Evolutionary conservation across 108 stramenopile species (phyloP).

Genomic region (Parietichytrium sp.): DNA sequence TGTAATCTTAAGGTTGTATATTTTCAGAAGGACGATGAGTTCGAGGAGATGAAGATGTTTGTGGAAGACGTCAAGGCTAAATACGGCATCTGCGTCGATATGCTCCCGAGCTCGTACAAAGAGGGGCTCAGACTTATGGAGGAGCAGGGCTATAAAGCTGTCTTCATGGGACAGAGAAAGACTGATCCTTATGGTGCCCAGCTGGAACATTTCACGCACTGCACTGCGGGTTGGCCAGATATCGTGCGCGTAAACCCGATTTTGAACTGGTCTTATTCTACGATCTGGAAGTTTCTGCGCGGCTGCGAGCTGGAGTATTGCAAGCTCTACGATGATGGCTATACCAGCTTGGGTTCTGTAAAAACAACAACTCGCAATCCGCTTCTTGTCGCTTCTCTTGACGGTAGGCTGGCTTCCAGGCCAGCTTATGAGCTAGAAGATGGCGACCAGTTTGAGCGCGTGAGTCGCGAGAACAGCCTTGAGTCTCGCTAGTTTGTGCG

Average conservation of each 20-base stretch:
- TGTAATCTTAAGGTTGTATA: conserved; percentile 49
- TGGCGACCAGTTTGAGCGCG: conserved; percentile 11
- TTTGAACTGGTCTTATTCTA: conserved; percentile 81
- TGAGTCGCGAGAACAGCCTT: too few species aligned
- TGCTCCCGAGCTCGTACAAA: conserved; percentile 44
- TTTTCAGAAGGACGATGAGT: conserved; percentile 52
- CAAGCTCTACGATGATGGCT: conserved; percentile 88
- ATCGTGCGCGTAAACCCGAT: conserved; percentile 96
- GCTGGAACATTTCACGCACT: neutral
- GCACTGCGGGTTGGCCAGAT: conserved; percentile 87
- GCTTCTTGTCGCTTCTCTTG: too few species aligned
- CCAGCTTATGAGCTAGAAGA: conserved; percentile 37
- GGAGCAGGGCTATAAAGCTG: conserved; percentile 45
- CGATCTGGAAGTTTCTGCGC: conserved; percentile 89
- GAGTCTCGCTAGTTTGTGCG: too few species aligned
- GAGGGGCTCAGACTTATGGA: conserved; percentile 49
- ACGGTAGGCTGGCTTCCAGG: neutral
- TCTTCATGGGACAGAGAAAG: conserved; percentile 87
- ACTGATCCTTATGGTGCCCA: conserved; percentile 71
- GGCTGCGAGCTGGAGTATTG: conserved; percentile 83
- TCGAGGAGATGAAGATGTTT: conserved; percentile 53
- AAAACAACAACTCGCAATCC: conserved; percentile 88
- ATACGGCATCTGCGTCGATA: conserved; percentile 14
- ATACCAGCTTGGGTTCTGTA: conserved; percentile 87
- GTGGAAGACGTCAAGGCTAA: conserved; percentile 53